Evolutionary conservation across 306 rosid genomes (phyloP).

Genomic region (Vigna trinervia): DNA sequence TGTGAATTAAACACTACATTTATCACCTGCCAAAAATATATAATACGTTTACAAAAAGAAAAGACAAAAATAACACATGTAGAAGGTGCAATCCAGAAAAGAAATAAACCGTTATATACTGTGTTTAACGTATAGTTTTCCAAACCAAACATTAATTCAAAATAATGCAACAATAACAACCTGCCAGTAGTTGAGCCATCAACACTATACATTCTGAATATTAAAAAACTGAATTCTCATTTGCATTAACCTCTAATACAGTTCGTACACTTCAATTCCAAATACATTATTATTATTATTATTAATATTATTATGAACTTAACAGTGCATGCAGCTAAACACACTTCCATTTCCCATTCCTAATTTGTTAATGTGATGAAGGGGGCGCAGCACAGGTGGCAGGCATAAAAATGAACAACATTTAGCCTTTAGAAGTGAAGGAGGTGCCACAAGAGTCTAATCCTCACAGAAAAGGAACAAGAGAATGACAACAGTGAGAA

Average conservation of each 20-base stretch:
- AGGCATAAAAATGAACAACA: neutral
- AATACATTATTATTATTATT: neutral
- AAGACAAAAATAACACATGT: slow-evolving; percentile 1
- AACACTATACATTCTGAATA: neutral
- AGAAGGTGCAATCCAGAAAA: slow-evolving; percentile 12
- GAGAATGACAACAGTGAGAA: neutral
- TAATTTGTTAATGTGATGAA: slow-evolving; percentile 10
- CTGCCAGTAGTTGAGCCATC: neutral
- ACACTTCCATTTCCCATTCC: neutral
- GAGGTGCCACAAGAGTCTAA: slow-evolving; percentile 29
- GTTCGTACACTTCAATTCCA: slow-evolving; percentile 22
- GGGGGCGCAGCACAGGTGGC: neutral
- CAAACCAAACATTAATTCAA: slow-evolving; percentile 30
- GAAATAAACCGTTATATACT: neutral
- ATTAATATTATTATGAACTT: slow-evolving; percentile 11
- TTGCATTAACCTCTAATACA: neutral
- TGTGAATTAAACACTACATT: slow-evolving; percentile 33
- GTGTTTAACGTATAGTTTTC: neutral
- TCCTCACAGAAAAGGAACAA: slow-evolving; percentile 10
- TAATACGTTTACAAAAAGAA: neutral
- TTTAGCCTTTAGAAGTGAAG: slow-evolving; percentile 14
- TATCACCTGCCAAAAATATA: slow-evolving; percentile 41
- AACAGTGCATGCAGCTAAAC: slow-evolving; percentile 26
- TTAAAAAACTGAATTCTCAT: neutral
- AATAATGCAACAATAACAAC: slow-evolving; percentile 4